Conservation (phyloP, 1,284 basidiomycete species). For the Papiliotrema fonsecae region DNA sequence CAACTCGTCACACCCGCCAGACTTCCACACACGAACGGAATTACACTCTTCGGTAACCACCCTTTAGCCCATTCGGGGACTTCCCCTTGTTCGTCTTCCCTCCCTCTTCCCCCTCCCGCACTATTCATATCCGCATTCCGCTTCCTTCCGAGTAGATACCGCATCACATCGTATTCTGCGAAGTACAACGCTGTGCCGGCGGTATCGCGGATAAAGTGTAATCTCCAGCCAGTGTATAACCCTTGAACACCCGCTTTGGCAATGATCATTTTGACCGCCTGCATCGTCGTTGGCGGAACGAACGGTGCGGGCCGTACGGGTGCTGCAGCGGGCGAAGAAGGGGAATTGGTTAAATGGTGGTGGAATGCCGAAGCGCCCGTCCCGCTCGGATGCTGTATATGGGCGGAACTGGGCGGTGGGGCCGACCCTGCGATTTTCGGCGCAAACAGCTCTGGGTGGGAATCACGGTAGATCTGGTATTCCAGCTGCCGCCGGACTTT, state of each 20-base stretch:
- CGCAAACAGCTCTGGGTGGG: constrained; percentile 29
- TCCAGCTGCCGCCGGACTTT: constrained; percentile 92
- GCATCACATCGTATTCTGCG: constrained; percentile 48
- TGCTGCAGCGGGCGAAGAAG: background rate
- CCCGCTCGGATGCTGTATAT: constrained; percentile 15
- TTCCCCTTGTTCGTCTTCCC: constrained; percentile 31
- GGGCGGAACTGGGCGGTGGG: constrained; percentile 12
- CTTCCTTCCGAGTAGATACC: constrained; percentile 37
- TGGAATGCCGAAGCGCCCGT: constrained; percentile 12
- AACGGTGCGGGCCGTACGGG: constrained; percentile 9
- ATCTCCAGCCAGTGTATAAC: constrained; percentile 42
- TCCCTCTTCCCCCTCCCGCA: constrained; percentile 13
- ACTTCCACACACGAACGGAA: constrained; percentile 46
- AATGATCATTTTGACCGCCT: constrained; percentile 40
- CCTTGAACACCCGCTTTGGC: constrained; percentile 27
- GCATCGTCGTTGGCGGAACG: constrained; percentile 39
- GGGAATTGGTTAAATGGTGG: background rate
- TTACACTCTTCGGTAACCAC: constrained; percentile 36
- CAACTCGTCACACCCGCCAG: constrained; percentile 47
- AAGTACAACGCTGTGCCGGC: constrained; percentile 47
- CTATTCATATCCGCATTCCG: constrained; percentile 1
- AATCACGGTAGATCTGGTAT: constrained; percentile 64
- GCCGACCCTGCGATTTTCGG: constrained; percentile 4
- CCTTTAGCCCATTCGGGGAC: constrained; percentile 42
- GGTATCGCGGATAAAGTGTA: constrained; percentile 46